phyloP scores from a whole-genome alignment of 495 filamentous ascomycete species.

The Annulohypoxylon moriforme region DNA sequence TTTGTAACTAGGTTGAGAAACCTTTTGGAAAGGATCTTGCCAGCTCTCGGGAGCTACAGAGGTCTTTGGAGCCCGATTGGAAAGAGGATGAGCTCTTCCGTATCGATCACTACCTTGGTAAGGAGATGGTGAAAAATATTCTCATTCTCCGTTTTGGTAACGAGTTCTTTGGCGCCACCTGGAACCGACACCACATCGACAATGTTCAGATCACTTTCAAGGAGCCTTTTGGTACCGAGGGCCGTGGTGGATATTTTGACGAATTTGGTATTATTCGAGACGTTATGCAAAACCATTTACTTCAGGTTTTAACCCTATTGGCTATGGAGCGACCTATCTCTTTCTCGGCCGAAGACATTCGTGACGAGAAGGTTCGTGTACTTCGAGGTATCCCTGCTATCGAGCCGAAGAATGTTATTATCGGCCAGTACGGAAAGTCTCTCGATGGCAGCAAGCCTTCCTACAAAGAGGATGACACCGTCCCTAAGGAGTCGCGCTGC shows the following conservation, averaged over 20 bases:
- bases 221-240: constrained; percentile 99
- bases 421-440: constrained; percentile 97
- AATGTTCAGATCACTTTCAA: constrained; percentile 99
- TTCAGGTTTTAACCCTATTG: constrained; percentile 94
- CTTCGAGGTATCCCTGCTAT: constrained; percentile 93
- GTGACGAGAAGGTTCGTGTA: constrained; percentile 98
- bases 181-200: constrained; percentile 99
- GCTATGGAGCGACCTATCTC: constrained; percentile 99
- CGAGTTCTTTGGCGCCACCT: constrained; percentile 98
- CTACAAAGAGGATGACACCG: constrained; percentile 99
- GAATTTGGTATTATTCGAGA: constrained; percentile 99
- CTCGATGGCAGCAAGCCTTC: constrained; percentile 96
- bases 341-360: constrained; percentile 97
- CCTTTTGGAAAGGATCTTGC: constrained; percentile 97
- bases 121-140: constrained; percentile 99
- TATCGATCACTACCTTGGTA: constrained; percentile 99
- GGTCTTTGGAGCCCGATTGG: constrained; percentile 97
- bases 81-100: constrained; percentile 99
- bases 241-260: constrained; percentile 98
- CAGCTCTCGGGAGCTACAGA: constrained; percentile 94
- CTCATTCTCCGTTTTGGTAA: constrained; percentile 98
- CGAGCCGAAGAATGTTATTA: constrained; percentile 99
- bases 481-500: constrained; percentile 96
- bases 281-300: constrained; percentile 97
- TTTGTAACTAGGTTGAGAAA: constrained; percentile 86